Conservation (phyloP, 805 yeast species). For the Pichia manshurica region DNA sequence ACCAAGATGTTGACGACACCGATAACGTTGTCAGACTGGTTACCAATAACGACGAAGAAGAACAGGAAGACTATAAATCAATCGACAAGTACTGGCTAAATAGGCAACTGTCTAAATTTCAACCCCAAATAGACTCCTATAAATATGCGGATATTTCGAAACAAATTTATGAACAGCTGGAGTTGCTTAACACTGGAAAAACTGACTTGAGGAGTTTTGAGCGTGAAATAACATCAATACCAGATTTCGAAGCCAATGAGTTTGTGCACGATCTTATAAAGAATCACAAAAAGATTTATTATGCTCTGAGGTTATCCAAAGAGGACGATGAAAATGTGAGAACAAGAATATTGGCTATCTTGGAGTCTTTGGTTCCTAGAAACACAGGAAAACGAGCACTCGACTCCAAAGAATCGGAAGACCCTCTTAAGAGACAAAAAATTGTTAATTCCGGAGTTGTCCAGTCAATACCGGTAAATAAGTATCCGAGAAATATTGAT, state of each 20-base stretch:
- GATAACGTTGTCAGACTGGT: constrained; percentile 18
- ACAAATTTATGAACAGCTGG: constrained; percentile 37
- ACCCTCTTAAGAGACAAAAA: constrained; percentile 12
- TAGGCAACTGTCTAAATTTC: constrained; percentile 37
- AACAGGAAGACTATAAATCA: constrained; percentile 10
- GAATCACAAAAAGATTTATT: constrained; percentile 33
- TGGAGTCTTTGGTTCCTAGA: constrained; percentile 40
- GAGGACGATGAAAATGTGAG: constrained; percentile 27
- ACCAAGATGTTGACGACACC: constrained; percentile 20
- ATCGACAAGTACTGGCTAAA: constrained; percentile 47
- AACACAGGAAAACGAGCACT: constrained; percentile 26
- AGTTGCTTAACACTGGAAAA: constrained; percentile 24
- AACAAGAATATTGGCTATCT: constrained; percentile 35
- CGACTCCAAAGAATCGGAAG: constrained; percentile 9
- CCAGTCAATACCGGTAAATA: constrained; percentile 4
- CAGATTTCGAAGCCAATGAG: constrained; percentile 47
- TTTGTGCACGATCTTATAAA: constrained; percentile 44
- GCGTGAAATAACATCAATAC: constrained; percentile 43
- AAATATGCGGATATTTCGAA: constrained; percentile 33
- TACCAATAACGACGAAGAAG: constrained; percentile 13
- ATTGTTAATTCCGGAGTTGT: constrained; percentile 1
- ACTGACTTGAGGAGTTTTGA: constrained; percentile 43
- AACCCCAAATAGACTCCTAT: constrained; percentile 34
- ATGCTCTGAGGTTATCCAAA: constrained; percentile 25
- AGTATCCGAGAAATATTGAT: constrained; percentile 54